Base-by-base conservation (phyloP, 768 basidiomycete genomes). In the Coprinopsis marcescibilis region DNA sequence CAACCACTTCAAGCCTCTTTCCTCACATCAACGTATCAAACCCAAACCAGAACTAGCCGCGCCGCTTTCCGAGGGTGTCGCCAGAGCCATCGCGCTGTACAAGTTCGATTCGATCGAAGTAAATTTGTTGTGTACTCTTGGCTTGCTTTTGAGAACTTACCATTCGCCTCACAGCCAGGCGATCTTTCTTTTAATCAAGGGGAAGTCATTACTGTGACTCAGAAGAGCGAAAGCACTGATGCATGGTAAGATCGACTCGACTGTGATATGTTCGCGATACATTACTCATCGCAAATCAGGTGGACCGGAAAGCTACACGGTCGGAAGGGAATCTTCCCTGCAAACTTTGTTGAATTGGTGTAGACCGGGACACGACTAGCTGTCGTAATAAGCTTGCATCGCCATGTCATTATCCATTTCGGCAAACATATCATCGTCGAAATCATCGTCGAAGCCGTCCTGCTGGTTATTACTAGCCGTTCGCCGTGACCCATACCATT, bases 171-270 rank as follows among this genome's bases (percentile, higher is more conserved):
- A 11, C 52, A 89, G 85, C 60, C 67, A 8, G 88, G 85, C 1
- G 88, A 91, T 59, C 56, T 91, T 37, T 83, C 84, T 0, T 88
- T 91, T 57, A 69, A 65, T 12, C 89, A 81, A 58, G 88, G 88
- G 1, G 83, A 89, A 52, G 73, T 90, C 12, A 84, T 91, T 39
- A 70, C 64, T 13, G 68, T 91, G 17, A 80, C 75, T 10, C 68
- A 82, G 61, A 87, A 77, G 68, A 89, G 80, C 51, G 71, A 80
- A 27, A 86, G 77, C 35, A 78, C 67, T 8, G 78, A 91, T 57
- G 85, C 89, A 52, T 91, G 88, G 88, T 81, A 53, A 42, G 7
- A 73, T 62, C 20, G 27, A 27, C 38, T n/a, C 33, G 8, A 17
- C 24, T 36, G 4, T 8, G 38, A 15, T 15, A 15, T 8, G 44